Percentiles rank a stretch among this genome's conserved stretches.
phyloP scores from a whole-genome alignment of 176 grass and related monocot genomes.

The Phoenix roebelenii region DNA sequence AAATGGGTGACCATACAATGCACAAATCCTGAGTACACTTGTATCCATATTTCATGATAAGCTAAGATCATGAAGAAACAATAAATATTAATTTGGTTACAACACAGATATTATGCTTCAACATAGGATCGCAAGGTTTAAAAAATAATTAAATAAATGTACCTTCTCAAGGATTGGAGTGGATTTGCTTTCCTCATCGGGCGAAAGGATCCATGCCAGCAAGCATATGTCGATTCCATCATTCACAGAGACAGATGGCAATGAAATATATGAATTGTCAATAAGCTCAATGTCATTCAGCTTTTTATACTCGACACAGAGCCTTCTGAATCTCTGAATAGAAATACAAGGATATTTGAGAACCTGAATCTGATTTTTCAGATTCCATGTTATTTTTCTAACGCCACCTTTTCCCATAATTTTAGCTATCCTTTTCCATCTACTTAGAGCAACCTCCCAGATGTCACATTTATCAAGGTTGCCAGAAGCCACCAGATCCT shows the following conservation, averaged over 20 bases:
- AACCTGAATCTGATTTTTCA: slow-evolving; percentile 88
- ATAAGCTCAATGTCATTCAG: slow-evolving; percentile 48
- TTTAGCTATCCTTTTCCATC: slow-evolving; percentile 57
- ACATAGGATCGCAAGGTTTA: too few relatives aligned
- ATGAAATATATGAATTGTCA: slow-evolving; percentile 55
- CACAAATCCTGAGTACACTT: too few relatives aligned
- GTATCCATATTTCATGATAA: too few relatives aligned
- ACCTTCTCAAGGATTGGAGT: slow-evolving; percentile 89
- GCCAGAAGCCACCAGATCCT: slow-evolving; percentile 44
- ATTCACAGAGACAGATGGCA: slow-evolving; percentile 54
- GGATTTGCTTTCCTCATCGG: slow-evolving; percentile 85
- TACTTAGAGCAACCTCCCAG: slow-evolving; percentile 41
- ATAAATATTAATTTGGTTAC: too few relatives aligned
- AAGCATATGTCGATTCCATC: slow-evolving; percentile 70
- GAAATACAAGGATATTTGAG: slow-evolving; percentile 67
- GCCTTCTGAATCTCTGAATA: slow-evolving; percentile 52
- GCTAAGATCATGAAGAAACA: too few relatives aligned
- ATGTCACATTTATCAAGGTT: slow-evolving; percentile 36
- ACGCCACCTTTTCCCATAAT: slow-evolving; percentile 57
- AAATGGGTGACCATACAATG: too few relatives aligned
- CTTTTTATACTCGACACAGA: slow-evolving; percentile 42
- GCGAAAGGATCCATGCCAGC: slow-evolving; percentile 77
- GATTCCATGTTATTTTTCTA: slow-evolving; percentile 78
- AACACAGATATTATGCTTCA: too few relatives aligned
- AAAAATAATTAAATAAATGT: neutral